A percentile compares a stretch with the other conserved stretches of the same genome.
Conservation (phyloP, 169 alveolate species). For the Besnoitia besnoiti region DNA sequence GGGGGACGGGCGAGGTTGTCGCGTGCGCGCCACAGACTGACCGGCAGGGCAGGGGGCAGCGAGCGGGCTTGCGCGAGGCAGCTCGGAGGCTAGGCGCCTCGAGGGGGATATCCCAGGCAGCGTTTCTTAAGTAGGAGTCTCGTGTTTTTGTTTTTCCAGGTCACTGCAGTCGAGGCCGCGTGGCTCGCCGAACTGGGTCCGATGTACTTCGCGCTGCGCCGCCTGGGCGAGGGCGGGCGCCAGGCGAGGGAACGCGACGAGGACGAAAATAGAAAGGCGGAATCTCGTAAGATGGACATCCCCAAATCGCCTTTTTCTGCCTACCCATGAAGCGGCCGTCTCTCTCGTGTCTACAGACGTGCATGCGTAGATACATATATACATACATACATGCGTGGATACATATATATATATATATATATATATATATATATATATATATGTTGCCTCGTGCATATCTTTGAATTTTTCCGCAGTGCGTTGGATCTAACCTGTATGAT, state of each 20-base stretch:
- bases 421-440: background rate
- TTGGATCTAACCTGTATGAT: background rate
- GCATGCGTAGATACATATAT: background rate
- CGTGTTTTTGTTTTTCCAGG: constrained; percentile 71
- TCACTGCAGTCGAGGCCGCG: constrained; percentile 98
- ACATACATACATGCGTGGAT: background rate
- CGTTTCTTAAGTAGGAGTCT: too few relatives aligned
- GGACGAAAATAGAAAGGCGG: background rate
- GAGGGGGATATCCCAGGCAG: too few relatives aligned
- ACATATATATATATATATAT: background rate
- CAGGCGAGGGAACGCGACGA: constrained; percentile 35
- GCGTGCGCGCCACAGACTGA: too few relatives aligned
- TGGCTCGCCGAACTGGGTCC: constrained; percentile 95
- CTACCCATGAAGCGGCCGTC: background rate
- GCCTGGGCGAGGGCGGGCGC: constrained; percentile 28
- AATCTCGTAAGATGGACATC: background rate
- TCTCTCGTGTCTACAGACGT: background rate
- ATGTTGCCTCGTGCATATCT: background rate
- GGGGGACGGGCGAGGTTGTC: too few relatives aligned
- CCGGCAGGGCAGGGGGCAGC: too few relatives aligned
- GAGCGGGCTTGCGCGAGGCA: too few relatives aligned
- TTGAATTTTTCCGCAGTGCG: background rate
- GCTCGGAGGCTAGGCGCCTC: too few relatives aligned
- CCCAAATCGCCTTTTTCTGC: background rate
- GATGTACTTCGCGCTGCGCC: constrained; percentile 75